Evolutionary conservation across 805 yeast genomes (phyloP), one percentile per base, ranked within the genome.

Genomic region (Candida pseudoglaebosa): DNA sequence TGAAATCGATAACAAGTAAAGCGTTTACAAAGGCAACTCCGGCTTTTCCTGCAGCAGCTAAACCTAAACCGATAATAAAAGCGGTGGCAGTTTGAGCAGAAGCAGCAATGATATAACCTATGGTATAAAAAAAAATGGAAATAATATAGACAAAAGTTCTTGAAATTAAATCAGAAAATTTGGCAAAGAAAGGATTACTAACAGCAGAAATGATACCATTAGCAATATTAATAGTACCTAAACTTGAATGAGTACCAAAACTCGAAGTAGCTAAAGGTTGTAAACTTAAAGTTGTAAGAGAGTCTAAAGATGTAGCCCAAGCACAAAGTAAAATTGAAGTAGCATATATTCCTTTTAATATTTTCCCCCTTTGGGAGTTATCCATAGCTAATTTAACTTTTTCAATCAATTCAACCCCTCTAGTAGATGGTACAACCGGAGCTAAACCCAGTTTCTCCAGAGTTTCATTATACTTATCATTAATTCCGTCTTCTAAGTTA

Each of bases 181-280:
- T 54, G 14, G 56, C 57, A 17, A 53, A 34, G 34, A 54, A 53
- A 2, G 59, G 59, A 32, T 43, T 37, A 33, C 45, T 38, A 20
- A 55, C 47, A 20, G 60, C 52, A 5, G 42, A 32, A 28, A 54
- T 53, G 29, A 56, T 43, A 6, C 48, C 28, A 17, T 48, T 49
- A 8, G 59, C 58, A 34, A 52, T 53, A 24, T 39, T 22, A 13
- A 56, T 19, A 17, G 57, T 47, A 4, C 56, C 43, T 16, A 56
- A 35, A 44, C 46, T 41, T 1, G 61, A 47, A 42, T 54, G 59
- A 9, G 40, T 32, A 16, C 37, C 20, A 36, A 45, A 54, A 29
- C 48, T 40, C 4, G 58, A 52, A 12, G 59, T 48, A 6, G 57
- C 59, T 40, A 53, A 61, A 12, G 73, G 71, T 8, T 52, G 45